phyloP scores from a whole-genome alignment of 805 yeast species.

The Priceomyces medius region DNA sequence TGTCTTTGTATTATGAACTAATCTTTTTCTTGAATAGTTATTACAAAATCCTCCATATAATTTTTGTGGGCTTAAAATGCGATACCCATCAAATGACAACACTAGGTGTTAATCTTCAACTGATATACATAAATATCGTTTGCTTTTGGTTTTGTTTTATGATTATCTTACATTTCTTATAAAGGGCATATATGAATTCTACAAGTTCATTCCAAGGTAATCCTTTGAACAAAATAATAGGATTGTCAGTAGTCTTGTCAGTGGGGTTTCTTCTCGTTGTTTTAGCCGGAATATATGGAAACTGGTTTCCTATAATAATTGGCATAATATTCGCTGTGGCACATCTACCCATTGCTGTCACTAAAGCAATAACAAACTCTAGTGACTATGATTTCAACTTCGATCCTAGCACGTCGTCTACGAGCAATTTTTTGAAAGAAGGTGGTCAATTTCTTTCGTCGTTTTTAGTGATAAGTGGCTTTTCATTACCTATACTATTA shows the following conservation, averaged over 20 bases:
- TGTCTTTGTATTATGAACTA: too few relatives aligned
- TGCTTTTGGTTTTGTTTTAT: too few relatives aligned
- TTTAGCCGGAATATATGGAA: constrained; percentile 80
- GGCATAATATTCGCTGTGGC: constrained; percentile 43
- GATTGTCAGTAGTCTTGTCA: constrained; percentile 74
- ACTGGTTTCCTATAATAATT: constrained; percentile 87
- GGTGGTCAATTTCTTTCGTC: constrained; percentile 80
- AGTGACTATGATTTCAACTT: constrained; percentile 45
- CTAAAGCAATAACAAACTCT: constrained; percentile 29
- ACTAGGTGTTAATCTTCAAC: too few relatives aligned
- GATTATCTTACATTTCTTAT: too few relatives aligned
- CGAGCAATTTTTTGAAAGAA: constrained; percentile 55
- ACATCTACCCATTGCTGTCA: constrained; percentile 36
- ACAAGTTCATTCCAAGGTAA: constrained; percentile 29
- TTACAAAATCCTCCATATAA: constrained; percentile 2
- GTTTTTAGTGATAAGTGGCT: constrained; percentile 70
- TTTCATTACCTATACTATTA: constrained; percentile 68
- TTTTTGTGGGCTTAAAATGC: background rate
- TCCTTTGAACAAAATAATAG: constrained; percentile 76
- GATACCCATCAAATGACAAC: background rate
- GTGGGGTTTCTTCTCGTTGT: constrained; percentile 87
- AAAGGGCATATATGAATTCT: constrained; percentile 18
- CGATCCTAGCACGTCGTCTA: constrained; percentile 32
- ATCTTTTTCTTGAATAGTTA: too few relatives aligned
- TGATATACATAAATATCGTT: too few relatives aligned